Conservation (phyloP, 768 basidiomycete genomes). For the Russula compacta region DNA sequence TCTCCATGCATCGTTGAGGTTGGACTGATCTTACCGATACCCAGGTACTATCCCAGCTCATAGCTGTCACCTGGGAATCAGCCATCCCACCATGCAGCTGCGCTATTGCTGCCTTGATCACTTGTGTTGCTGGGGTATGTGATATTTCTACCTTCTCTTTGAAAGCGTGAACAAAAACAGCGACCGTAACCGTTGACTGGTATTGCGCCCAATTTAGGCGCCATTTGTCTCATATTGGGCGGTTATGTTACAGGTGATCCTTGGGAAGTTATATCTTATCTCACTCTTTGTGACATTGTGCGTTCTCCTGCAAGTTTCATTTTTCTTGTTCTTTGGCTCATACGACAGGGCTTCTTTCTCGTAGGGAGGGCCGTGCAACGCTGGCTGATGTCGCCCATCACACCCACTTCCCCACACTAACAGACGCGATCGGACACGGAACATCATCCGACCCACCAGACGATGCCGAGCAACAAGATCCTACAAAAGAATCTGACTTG, state of each 20-base stretch:
- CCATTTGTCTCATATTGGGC: conserved; percentile 22
- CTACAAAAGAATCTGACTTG: not conserved
- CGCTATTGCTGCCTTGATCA: conserved; percentile 22
- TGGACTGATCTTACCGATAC: not conserved
- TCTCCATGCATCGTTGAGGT: not conserved
- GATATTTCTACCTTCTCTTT: not conserved
- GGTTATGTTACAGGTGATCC: conserved; percentile 23
- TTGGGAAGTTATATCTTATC: conserved; percentile 27
- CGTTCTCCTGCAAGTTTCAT: not conserved
- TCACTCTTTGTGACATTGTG: conserved; percentile 26
- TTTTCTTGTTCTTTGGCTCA: not conserved
- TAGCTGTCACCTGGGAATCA: conserved; percentile 24
- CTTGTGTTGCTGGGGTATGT: conserved; percentile 8
- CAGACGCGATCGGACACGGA: not conserved
- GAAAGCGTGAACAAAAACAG: not conserved
- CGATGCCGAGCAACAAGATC: not conserved
- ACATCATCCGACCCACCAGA: not conserved
- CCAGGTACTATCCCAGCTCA: conserved; percentile 15
- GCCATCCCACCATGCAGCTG: conserved; percentile 25
- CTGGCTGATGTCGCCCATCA: not conserved
- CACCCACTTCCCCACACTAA: conserved; percentile 8
- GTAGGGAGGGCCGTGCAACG: conserved; percentile 8
- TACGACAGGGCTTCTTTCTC: not conserved
- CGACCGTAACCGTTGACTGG: not conserved
- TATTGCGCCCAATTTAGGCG: conserved; percentile 1